phyloP scores from a whole-genome alignment of 331 rosid species.

The Spiraea crenata region DNA sequence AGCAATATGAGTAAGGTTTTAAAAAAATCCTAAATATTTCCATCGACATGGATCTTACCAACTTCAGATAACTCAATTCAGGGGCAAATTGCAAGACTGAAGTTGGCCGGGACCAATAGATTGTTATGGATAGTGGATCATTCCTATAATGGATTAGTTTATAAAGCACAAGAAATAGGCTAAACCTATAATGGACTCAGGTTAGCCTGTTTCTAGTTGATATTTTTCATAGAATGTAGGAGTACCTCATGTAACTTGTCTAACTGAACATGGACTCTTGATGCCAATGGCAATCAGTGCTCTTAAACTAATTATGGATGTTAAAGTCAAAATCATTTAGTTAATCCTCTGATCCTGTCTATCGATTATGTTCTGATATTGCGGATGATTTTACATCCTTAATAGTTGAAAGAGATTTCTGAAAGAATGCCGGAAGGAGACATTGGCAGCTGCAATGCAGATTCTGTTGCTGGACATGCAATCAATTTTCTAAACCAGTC shows the following conservation, averaged over 20 bases:
- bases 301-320: not conserved
- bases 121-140: too few relatives aligned
- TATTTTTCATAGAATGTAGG: too few relatives aligned
- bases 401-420: constrained; percentile 73
- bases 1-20: not conserved
- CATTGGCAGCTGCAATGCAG: constrained; percentile 25
- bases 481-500: constrained; percentile 36
- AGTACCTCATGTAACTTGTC: too few relatives aligned
- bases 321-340: not conserved
- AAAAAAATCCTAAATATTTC: not conserved
- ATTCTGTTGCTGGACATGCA: constrained; percentile 35
- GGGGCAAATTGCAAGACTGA: constrained; percentile 6
- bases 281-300: not conserved
- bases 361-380: constrained; percentile 28
- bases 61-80: constrained; percentile 10
- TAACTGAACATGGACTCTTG: not conserved
- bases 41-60: not conserved
- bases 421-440: constrained; percentile 61
- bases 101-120: constrained; percentile 6
- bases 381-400: constrained; percentile 32
- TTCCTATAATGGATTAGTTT: too few relatives aligned
- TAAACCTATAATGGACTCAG: too few relatives aligned
- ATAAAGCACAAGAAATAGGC: too few relatives aligned
- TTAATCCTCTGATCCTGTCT: not conserved
- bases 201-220: too few relatives aligned